These are phyloP conservation scores for Aspergillus costaricaensis DNA, from an alignment of 2,329 filamentous ascomycete species.

Conservation along the genomic window DNA sequence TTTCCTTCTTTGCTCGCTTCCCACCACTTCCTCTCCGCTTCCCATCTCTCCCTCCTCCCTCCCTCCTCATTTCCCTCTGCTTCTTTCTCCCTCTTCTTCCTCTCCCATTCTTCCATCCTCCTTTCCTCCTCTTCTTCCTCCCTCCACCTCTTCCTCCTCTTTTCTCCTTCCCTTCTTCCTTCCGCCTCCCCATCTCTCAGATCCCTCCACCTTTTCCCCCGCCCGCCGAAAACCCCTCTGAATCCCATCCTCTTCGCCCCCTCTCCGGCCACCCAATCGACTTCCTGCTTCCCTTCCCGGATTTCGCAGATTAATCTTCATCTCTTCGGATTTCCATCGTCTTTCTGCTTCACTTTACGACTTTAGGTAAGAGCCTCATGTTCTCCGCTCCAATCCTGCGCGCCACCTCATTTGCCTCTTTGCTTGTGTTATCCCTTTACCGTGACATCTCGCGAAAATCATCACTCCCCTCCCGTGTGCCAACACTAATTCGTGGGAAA, in stretches of 20 bases:
- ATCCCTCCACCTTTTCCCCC: slow-evolving; percentile 30
- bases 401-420: neutral
- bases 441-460: slow-evolving; percentile 9
- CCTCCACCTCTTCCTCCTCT: slow-evolving; percentile 19
- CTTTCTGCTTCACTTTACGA: neutral
- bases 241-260: slow-evolving; percentile 23
- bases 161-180: slow-evolving; percentile 15
- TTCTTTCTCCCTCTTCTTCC: slow-evolving; percentile 19
- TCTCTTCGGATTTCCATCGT: neutral
- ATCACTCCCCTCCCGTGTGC: neutral
- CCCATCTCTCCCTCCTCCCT: slow-evolving; percentile 22
- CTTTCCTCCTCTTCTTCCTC: slow-evolving; percentile 21
- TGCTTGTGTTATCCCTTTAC: neutral
- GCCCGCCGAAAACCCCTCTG: slow-evolving; percentile 33
- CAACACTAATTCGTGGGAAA: neutral
- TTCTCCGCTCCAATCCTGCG: neutral
- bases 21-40: slow-evolving; percentile 18
- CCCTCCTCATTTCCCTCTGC: slow-evolving; percentile 21
- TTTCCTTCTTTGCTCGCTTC: slow-evolving; percentile 18
- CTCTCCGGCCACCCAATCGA: slow-evolving; percentile 17
- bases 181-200: slow-evolving; percentile 25
- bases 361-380: slow-evolving; percentile 2
- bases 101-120: slow-evolving; percentile 25
- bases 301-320: slow-evolving; percentile 3
- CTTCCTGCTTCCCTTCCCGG: neutral